A percentile compares a stretch with the other conserved stretches of the same genome.
phyloP scores from a whole-genome alignment of 2,329 filamentous ascomycete genomes.

The Cladophialophora immunda region DNA sequence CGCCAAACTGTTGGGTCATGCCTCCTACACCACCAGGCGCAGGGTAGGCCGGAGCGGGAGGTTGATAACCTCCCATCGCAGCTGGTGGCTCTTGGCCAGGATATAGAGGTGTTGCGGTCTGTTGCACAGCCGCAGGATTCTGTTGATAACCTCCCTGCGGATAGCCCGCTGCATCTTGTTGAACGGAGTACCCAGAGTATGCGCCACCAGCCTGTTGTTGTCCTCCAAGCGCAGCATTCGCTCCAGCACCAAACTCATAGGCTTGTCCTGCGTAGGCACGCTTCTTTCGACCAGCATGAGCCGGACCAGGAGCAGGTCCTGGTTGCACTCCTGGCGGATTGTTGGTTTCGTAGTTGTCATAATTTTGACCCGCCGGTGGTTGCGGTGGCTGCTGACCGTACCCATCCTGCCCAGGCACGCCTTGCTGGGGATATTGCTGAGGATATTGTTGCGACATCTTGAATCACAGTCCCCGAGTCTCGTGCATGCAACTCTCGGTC shows the following conservation, averaged over 20 bases:
- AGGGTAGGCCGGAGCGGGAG: slow-evolving; percentile 73
- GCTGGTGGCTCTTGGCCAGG: slow-evolving; percentile 52
- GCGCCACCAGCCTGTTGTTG: slow-evolving; percentile 62
- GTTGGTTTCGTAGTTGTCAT: slow-evolving; percentile 49
- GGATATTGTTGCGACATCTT: slow-evolving; percentile 52
- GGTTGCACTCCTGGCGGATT: slow-evolving; percentile 46
- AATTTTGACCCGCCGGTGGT: slow-evolving; percentile 48
- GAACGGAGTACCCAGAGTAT: slow-evolving; percentile 70
- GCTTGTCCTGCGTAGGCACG: slow-evolving; percentile 92
- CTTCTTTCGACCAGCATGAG: slow-evolving; percentile 72
- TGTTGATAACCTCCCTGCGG: slow-evolving; percentile 53
- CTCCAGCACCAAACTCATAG: slow-evolving; percentile 89
- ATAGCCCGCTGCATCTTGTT: slow-evolving; percentile 57
- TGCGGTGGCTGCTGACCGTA: slow-evolving; percentile 51
- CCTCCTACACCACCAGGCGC: slow-evolving; percentile 67
- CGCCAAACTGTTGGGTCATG: slow-evolving; percentile 83
- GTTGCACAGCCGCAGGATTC: slow-evolving; percentile 44
- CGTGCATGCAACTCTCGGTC: neutral
- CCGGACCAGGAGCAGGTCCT: slow-evolving; percentile 42
- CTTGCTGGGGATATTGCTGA: slow-evolving; percentile 45
- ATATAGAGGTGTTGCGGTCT: slow-evolving; percentile 44
- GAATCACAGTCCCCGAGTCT: slow-evolving; percentile 28
- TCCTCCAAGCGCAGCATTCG: slow-evolving; percentile 72
- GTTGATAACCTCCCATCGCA: slow-evolving; percentile 70
- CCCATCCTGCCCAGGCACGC: slow-evolving; percentile 51